phyloP scores from a whole-genome alignment of 1,284 basidiomycete genomes.

The Cryptococcus amylolentus region DNA sequence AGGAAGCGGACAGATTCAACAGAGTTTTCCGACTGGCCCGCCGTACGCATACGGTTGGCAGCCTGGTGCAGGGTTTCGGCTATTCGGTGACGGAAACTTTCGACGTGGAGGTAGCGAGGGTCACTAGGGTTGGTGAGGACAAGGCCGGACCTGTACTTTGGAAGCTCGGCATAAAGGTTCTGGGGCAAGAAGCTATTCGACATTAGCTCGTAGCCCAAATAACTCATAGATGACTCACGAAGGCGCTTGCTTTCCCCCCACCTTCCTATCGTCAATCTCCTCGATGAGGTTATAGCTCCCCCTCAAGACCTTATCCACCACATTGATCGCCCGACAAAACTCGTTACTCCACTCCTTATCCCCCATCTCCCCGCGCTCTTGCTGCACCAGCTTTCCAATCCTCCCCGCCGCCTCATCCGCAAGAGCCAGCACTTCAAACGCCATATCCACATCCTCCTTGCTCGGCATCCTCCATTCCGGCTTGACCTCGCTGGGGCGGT shows the following conservation, averaged over 20 bases:
- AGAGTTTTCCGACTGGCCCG: constrained; percentile 79
- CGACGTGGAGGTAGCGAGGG: constrained; percentile 66
- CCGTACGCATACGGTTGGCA: constrained; percentile 62
- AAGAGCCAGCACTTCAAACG: constrained; percentile 65
- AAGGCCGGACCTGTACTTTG: constrained; percentile 70
- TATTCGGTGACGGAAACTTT: constrained; percentile 62
- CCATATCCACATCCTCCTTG: constrained; percentile 65
- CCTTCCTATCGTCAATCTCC: constrained; percentile 42
- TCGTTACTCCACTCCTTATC: constrained; percentile 79
- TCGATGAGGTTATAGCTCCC: constrained; percentile 39
- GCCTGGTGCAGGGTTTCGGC: constrained; percentile 70
- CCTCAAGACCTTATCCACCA: constrained; percentile 36
- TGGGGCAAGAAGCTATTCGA: constrained; percentile 54
- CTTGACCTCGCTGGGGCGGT: constrained; percentile 72
- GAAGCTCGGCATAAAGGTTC: constrained; percentile 61
- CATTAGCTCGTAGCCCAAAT: neutral
- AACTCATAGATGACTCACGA: constrained; percentile 15
- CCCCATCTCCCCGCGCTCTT: constrained; percentile 51
- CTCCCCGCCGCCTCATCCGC: constrained; percentile 61
- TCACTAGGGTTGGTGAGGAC: constrained; percentile 71
- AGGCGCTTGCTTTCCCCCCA: constrained; percentile 31
- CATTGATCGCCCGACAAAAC: constrained; percentile 72
- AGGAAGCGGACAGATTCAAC: constrained; percentile 74
- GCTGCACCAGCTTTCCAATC: constrained; percentile 62
- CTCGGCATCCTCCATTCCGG: constrained; percentile 75